Percentiles rank a stretch among this genome's conserved stretches.
Evolutionary conservation across 805 yeast genomes (phyloP).

Genomic region (Metschnikowia lochheadii): DNA sequence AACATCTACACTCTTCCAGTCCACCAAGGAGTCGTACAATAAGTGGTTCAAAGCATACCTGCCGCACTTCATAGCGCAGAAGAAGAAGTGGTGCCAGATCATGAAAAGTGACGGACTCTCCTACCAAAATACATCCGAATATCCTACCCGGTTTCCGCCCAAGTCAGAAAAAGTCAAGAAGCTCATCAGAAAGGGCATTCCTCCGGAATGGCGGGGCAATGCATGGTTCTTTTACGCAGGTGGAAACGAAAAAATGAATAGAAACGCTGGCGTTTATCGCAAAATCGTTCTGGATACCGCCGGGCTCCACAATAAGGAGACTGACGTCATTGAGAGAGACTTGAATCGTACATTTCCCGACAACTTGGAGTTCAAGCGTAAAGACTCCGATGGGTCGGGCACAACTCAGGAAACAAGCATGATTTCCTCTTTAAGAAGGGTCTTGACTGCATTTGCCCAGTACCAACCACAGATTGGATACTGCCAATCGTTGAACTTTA

Average conservation of each 20-base stretch:
- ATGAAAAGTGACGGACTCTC: constrained; percentile 66
- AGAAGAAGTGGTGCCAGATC: constrained; percentile 70
- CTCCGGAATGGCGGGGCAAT: constrained; percentile 95
- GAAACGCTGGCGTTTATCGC: constrained; percentile 72
- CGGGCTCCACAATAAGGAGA: constrained; percentile 59
- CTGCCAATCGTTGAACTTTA: constrained; percentile 90
- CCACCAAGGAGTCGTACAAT: constrained; percentile 57
- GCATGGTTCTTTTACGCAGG: constrained; percentile 96
- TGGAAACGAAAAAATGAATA: constrained; percentile 69
- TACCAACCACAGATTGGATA: constrained; percentile 90
- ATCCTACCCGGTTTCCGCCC: constrained; percentile 70
- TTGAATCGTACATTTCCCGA: constrained; percentile 94
- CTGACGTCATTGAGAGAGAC: constrained; percentile 93
- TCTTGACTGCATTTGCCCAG: constrained; percentile 75
- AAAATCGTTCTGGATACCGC: constrained; percentile 57
- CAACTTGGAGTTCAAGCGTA: constrained; percentile 65
- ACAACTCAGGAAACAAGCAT: constrained; percentile 50
- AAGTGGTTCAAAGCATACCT: constrained; percentile 73
- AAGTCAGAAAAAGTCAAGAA: constrained; percentile 74
- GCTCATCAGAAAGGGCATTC: constrained; percentile 85
- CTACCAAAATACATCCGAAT: constrained; percentile 20
- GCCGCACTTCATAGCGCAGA: constrained; percentile 57
- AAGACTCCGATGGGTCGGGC: constrained; percentile 2
- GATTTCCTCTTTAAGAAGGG: constrained; percentile 72
- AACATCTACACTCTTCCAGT: constrained; percentile 41